phyloP scores from a whole-genome alignment of 1,139 yeast genomes.

The Hyphopichia pseudoburtonii region DNA sequence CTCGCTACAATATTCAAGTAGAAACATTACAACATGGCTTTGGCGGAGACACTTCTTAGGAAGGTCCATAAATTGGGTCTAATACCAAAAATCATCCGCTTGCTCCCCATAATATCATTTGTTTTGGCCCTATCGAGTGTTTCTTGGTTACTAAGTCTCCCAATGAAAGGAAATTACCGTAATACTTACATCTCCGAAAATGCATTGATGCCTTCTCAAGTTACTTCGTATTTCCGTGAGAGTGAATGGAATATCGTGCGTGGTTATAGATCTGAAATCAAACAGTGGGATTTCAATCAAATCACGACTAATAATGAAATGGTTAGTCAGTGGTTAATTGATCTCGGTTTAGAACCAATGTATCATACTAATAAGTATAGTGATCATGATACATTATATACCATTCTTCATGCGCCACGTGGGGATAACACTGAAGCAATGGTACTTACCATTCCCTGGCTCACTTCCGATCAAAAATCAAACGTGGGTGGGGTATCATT shows the following conservation, averaged over 20 bases:
- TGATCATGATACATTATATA: constrained; percentile 65
- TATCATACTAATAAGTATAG: constrained; percentile 30
- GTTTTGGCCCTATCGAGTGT: constrained; percentile 60
- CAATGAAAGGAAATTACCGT: constrained; percentile 80
- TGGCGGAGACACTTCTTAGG: constrained; percentile 55
- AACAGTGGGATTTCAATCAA: constrained; percentile 34
- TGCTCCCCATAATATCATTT: constrained; percentile 64
- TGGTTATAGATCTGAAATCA: constrained; percentile 71
- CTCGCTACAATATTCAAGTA: no score
- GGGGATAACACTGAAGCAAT: constrained; percentile 97
- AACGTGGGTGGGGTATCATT: constrained; percentile 75
- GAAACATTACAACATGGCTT: constrained; percentile 64
- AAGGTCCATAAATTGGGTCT: constrained; percentile 57
- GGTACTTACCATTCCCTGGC: constrained; percentile 90
- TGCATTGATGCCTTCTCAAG: constrained; percentile 97
- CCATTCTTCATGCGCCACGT: constrained; percentile 85
- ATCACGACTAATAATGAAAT: constrained; percentile 40
- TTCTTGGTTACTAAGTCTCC: constrained; percentile 67
- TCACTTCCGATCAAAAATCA: constrained; percentile 53
- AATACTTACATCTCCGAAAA: constrained; percentile 89
- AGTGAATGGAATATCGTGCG: constrained; percentile 92
- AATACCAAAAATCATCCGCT: constrained; percentile 53
- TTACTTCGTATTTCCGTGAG: constrained; percentile 86
- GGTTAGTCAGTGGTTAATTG: constrained; percentile 62
- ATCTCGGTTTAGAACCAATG: constrained; percentile 72